phyloP scores from a whole-genome alignment of 2,329 filamentous ascomycete genomes.

The Cercospora janseana region DNA sequence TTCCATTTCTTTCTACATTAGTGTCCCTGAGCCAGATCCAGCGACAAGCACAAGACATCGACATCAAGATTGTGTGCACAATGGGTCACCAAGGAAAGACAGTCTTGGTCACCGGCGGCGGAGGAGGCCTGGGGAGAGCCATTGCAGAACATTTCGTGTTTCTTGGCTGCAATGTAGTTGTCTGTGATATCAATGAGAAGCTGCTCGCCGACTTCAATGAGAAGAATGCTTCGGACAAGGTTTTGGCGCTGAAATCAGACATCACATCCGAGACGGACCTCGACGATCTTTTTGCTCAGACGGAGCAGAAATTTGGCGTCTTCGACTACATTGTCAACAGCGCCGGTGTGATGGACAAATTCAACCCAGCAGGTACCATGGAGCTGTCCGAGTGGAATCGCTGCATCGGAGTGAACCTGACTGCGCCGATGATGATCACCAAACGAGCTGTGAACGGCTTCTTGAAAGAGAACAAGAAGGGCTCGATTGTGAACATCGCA shows the following conservation, averaged over 20 bases:
- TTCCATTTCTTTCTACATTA: too few species aligned
- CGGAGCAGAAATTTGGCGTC: conserved; percentile 43
- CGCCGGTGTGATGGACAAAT: conserved; percentile 58
- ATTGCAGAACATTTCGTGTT: conserved; percentile 37
- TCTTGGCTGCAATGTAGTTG: conserved; percentile 38
- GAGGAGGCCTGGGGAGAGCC: conserved; percentile 37
- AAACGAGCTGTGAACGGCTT: conserved; percentile 54
- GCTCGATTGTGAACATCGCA: conserved; percentile 55
- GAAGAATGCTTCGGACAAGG: conserved; percentile 28
- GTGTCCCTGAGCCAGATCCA: neutral
- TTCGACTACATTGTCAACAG: conserved; percentile 59
- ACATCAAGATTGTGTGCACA: too few species aligned
- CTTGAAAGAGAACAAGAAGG: conserved; percentile 45
- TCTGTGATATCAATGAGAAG: conserved; percentile 39
- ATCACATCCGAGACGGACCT: conserved; percentile 41
- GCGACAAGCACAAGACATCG: too few species aligned
- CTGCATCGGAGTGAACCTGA: conserved; percentile 58
- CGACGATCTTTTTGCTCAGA: conserved; percentile 41
- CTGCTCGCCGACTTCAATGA: conserved; percentile 34
- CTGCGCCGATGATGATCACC: conserved; percentile 54
- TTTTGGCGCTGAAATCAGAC: conserved; percentile 39
- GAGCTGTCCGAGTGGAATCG: conserved; percentile 52
- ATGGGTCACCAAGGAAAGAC: conserved; percentile 32
- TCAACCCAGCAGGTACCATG: conserved; percentile 53
- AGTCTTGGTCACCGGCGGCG: conserved; percentile 37